Evolutionary conservation across 2,329 filamentous ascomycete genomes (phyloP), one percentile per base, ranked within the genome.

Genomic region (Colletotrichum chlorophyti): DNA sequence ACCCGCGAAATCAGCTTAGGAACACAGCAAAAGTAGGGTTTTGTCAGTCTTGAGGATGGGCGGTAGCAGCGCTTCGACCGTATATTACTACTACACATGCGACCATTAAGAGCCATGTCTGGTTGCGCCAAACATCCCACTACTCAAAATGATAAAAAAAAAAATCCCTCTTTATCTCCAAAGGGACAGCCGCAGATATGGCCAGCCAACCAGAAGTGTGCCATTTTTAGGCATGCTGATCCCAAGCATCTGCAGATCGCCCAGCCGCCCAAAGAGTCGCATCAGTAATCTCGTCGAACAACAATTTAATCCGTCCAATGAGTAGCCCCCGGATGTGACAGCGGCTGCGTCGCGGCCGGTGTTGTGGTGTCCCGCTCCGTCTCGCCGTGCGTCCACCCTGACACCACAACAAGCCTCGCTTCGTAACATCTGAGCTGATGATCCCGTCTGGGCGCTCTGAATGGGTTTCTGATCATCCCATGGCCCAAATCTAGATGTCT

Each of bases 191-290:
- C 10, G 14, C 12, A 54, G 57, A 15, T 12, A 11, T 12, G 37
- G 14, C 34, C 17, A 42, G 24, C 53, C 58, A 58, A 52, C 58
- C 58, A 58, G n/a, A 24, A 15, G 34, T 23, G 34, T 47, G 46
- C 35, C 34, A 37, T 53, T 51, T 29, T 21, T 12, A 32, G 9
- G 42, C 23, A 23, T 46, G 24, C 34, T 46, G 37, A 26, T 41
- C 57, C 53, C 58, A 58, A 46, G 40, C 48, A 41, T 46, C 40
- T 53, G 58, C 47, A 60, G 53, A 60, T 58, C 58, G 47, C 37
- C 46, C 38, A 32, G 15, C 21, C 45, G 24, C 42, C 24, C n/a
- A n/a, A 45, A 38, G 29, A 27, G 31, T 45, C 38, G 32, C 43
- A 40, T 21, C 35, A 60, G 57, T 38, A 38, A 55, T 60, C 43